Conservation (phyloP, 495 filamentous ascomycete genomes). For the Achaetomiella virescens region DNA sequence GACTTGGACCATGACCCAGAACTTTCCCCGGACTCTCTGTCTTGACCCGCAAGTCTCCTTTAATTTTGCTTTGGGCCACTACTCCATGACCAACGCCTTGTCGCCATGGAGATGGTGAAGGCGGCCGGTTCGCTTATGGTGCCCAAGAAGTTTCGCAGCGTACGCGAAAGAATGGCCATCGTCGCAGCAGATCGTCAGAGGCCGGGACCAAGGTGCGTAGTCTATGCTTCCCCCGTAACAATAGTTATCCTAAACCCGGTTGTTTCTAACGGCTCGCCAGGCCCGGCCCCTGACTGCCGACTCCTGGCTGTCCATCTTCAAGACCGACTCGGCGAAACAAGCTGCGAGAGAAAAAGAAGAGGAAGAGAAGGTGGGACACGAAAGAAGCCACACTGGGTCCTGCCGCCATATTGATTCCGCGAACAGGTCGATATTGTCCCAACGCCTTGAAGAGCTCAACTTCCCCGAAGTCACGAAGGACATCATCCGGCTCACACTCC, state of each 20-base stretch:
- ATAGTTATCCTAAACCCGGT: not conserved
- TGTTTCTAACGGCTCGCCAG: slow-evolving; percentile 27
- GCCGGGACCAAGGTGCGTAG: slow-evolving; percentile 44
- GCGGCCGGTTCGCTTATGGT: slow-evolving; percentile 16
- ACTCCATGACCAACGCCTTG: not conserved
- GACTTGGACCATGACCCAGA: not conserved
- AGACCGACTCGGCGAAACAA: slow-evolving; percentile 45
- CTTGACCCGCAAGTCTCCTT: not conserved
- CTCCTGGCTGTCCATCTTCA: slow-evolving; percentile 50
- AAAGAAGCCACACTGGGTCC: not conserved
- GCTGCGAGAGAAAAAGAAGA: slow-evolving; percentile 51
- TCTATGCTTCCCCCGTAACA: slow-evolving; percentile 12
- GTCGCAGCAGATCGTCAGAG: slow-evolving; percentile 44
- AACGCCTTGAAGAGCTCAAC: slow-evolving; percentile 46
- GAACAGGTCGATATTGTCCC: slow-evolving; percentile 51
- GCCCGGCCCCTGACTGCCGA: slow-evolving; percentile 36
- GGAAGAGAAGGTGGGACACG: slow-evolving; percentile 36
- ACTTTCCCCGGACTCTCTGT: not conserved
- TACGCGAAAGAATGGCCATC: slow-evolving; percentile 60
- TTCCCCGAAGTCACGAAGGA: slow-evolving; percentile 50
- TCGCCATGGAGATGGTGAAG: slow-evolving; percentile 26
- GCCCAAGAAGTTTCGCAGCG: slow-evolving; percentile 58
- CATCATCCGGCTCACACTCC: slow-evolving; percentile 67
- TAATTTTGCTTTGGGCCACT: not conserved
- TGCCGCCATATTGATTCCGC: not conserved